phyloP scores from a whole-genome alignment of 179 eudicot genomes.

The Vitellaria paradoxa region DNA sequence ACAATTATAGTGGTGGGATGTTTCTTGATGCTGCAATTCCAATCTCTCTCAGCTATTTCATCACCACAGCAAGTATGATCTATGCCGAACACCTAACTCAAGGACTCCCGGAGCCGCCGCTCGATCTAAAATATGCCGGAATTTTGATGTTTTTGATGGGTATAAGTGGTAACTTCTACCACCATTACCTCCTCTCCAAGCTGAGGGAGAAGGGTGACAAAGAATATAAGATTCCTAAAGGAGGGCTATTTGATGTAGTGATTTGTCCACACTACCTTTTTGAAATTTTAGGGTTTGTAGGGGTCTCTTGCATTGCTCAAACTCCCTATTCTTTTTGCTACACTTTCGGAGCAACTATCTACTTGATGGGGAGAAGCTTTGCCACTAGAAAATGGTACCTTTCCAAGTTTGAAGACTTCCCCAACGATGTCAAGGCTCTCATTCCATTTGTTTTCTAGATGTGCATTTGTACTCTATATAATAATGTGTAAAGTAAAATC shows the following conservation, averaged over 20 bases:
- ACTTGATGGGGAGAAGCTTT: constrained; percentile 49
- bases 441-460: constrained; percentile 31
- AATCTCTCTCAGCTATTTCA: constrained; percentile 21
- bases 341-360: constrained; percentile 28
- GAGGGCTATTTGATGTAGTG: constrained; percentile 53
- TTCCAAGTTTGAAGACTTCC: constrained; percentile 66
- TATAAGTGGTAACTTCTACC: constrained; percentile 53
- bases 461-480: too few species aligned
- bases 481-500: too few species aligned
- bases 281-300: constrained; percentile 49
- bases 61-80: constrained; percentile 18
- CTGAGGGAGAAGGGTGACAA: constrained; percentile 43
- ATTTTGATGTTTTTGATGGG: constrained; percentile 20
- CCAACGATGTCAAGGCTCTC: constrained; percentile 42
- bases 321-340: constrained; percentile 38
- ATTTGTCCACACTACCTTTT: constrained; percentile 71
- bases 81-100: constrained; percentile 20
- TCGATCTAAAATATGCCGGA: constrained; percentile 30
- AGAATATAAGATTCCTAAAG: constrained; percentile 60
- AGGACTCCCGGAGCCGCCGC: constrained; percentile 25
- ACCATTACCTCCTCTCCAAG: constrained; percentile 53
- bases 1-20: constrained; percentile 38
- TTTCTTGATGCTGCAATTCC: constrained; percentile 13
- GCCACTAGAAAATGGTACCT: constrained; percentile 64
- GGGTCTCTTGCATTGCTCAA: constrained; percentile 60